Evolutionary conservation across 805 yeast genomes (phyloP).

Genomic region (Candida incommunis): DNA sequence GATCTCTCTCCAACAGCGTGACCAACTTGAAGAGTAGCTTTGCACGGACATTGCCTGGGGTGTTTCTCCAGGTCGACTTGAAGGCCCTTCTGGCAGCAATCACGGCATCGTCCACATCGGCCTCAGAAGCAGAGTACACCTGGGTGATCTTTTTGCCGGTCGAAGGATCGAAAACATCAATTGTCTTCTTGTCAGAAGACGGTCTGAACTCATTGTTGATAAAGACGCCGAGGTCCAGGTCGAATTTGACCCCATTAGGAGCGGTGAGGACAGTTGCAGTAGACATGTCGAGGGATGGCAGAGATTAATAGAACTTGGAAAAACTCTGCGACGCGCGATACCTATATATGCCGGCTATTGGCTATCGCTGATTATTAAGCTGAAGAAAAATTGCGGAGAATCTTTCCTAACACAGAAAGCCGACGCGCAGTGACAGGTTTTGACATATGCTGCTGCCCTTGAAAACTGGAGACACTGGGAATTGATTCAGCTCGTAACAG

Average conservation of each 20-base stretch:
- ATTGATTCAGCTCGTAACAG: no score
- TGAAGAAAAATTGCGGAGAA: no score
- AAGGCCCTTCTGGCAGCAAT: constrained; percentile 71
- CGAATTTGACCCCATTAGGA: constrained; percentile 60
- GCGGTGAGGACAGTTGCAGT: constrained; percentile 32
- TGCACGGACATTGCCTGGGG: constrained; percentile 57
- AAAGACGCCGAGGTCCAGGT: constrained; percentile 67
- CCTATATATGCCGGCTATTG: no score
- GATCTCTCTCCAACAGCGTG: constrained; percentile 56
- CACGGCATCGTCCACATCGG: constrained; percentile 71
- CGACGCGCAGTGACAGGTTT: no score
- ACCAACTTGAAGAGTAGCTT: constrained; percentile 56
- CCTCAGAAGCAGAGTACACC: constrained; percentile 59
- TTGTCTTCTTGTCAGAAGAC: constrained; percentile 41
- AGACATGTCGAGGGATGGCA: constrained; percentile 7
- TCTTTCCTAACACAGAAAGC: no score
- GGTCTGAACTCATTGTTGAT: constrained; percentile 62
- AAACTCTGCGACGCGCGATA: no score
- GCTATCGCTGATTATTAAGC: no score
- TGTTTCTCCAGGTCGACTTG: constrained; percentile 51
- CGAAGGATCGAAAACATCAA: constrained; percentile 50
- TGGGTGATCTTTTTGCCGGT: constrained; percentile 55
- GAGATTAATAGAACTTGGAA: no score
- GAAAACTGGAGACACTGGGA: no score
- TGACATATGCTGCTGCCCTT: no score